Percentiles rank a stretch among this genome's conserved stretches.
Conservation (phyloP, 495 filamentous ascomycete species). For the Trichoderma reesei region DNA sequence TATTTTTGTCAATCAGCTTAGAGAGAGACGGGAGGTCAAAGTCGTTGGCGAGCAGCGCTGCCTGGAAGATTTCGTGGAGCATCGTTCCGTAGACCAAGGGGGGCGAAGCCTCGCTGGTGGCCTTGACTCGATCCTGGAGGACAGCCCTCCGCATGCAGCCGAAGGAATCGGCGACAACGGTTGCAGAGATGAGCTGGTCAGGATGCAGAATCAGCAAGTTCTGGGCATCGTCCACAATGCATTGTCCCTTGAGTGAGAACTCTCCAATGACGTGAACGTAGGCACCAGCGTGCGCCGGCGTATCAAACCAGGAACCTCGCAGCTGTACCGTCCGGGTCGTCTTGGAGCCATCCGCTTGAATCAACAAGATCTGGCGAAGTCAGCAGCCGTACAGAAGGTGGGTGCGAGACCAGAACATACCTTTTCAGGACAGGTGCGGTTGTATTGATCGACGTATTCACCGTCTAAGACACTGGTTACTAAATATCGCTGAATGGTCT, state of each 20-base stretch:
- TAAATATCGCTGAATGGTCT: conserved; percentile 73
- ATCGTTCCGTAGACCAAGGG: conserved; percentile 82
- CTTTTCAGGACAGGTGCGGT: conserved; percentile 58
- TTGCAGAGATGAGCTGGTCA: conserved; percentile 89
- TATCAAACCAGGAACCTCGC: conserved; percentile 76
- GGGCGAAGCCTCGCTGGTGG: conserved; percentile 62
- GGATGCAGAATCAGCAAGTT: conserved; percentile 91
- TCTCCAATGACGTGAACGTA: conserved; percentile 80
- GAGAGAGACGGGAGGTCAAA: conserved; percentile 65
- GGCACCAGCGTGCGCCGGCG: conserved; percentile 58
- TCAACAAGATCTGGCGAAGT: conserved; percentile 53
- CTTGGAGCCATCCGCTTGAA: conserved; percentile 63
- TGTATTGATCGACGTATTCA: conserved; percentile 52
- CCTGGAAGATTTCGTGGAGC: conserved; percentile 89
- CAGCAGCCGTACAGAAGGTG: conserved; percentile 11
- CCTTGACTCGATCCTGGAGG: conserved; percentile 87
- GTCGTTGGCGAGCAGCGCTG: conserved; percentile 70
- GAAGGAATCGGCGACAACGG: conserved; percentile 87
- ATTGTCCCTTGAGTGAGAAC: conserved; percentile 56
- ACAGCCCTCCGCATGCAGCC: conserved; percentile 81
- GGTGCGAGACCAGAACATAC: conserved; percentile 32
- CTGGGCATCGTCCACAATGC: conserved; percentile 62
- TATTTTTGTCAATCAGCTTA: conserved; percentile 51
- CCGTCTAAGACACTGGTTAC: conserved; percentile 60
- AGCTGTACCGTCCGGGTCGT: conserved; percentile 59